Evolutionary conservation across 441 rosid species (phyloP).

Genomic region (Erodium trifolium): DNA sequence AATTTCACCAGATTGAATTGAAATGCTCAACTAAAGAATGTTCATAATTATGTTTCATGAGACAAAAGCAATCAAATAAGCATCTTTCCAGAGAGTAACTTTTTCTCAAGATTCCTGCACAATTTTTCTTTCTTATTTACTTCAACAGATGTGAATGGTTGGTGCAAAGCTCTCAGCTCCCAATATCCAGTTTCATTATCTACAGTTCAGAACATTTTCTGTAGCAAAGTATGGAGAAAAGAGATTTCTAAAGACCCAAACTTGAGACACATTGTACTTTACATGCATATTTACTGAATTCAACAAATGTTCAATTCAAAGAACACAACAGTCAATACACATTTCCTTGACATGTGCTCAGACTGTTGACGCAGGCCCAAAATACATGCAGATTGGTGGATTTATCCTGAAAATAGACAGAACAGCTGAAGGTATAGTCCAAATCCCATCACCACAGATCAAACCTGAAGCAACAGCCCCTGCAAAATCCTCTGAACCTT

Average conservation of each 20-base stretch:
- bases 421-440: constrained; percentile 75
- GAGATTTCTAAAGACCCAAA: background rate
- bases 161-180: no score
- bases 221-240: no score
- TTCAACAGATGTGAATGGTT: no score
- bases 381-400: constrained; percentile 86
- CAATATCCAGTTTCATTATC: no score
- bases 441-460: constrained; percentile 78
- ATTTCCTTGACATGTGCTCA: constrained; percentile 20
- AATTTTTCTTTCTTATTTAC: no score
- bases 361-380: constrained; percentile 42
- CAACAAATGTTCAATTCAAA: constrained; percentile 6
- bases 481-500: constrained; percentile 57
- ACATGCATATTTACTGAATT: constrained; percentile 10
- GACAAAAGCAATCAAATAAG: no score
- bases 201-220: no score
- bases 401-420: constrained; percentile 69
- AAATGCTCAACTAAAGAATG: no score
- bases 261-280: background rate
- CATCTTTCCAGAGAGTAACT: no score
- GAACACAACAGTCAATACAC: constrained; percentile 7
- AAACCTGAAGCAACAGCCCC: constrained; percentile 80
- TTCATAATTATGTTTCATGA: no score
- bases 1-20: no score
- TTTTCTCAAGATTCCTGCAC: no score